Percentiles rank a stretch among this genome's conserved stretches.
These are phyloP conservation scores for Hyaloscypha variabilis DNA, from an alignment of 495 filamentous ascomycete genomes.

Conservation along the genomic window DNA sequence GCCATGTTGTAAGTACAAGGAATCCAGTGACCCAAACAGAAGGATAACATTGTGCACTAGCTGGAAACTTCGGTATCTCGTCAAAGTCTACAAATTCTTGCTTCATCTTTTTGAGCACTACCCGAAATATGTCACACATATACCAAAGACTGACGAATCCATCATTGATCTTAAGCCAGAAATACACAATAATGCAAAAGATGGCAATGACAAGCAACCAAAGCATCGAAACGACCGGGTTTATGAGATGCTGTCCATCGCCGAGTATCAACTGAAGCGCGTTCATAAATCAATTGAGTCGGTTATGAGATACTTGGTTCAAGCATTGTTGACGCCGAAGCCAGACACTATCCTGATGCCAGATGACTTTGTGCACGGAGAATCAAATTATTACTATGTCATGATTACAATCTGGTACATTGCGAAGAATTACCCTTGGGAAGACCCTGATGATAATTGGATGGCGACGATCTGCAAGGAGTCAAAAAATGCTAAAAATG, in stretches of 20 bases:
- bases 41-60: neutral
- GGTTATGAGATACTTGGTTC: neutral
- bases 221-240: too few relatives aligned
- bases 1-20: neutral
- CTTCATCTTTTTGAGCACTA: too few relatives aligned
- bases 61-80: constrained; percentile 19
- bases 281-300: neutral
- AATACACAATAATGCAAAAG: too few relatives aligned
- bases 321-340: neutral
- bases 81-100: constrained; percentile 19
- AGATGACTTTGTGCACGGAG: neutral
- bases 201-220: too few relatives aligned
- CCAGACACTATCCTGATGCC: neutral
- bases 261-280: neutral
- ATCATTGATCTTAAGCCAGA: too few relatives aligned
- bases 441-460: too few relatives aligned
- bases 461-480: too few relatives aligned
- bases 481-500: too few relatives aligned
- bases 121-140: too few relatives aligned
- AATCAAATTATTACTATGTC: neutral
- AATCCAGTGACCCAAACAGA: neutral
- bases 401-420: neutral
- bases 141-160: too few relatives aligned
- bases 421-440: neutral
- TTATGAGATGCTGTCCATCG: too few relatives aligned